Base-by-base conservation (phyloP, 75 land plant genomes). In the Cupressus sempervirens region DNA sequence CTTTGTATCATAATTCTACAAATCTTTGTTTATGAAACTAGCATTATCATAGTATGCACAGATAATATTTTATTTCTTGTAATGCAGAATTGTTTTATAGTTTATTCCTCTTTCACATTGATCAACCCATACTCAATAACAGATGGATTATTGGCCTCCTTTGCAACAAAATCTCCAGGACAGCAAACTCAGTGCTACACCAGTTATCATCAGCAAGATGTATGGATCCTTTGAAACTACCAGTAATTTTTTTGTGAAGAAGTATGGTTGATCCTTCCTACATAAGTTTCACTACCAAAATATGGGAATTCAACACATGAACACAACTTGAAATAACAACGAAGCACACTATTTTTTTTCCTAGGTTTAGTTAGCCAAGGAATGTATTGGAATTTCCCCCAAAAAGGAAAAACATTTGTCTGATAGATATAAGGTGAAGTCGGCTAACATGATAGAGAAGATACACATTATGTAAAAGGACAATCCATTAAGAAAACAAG, bases 221-320 rank as follows among this genome's bases (percentile, higher is more conserved):
- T 94, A 94, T 94, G 15, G 92, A 91, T 38, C 93, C 96, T 90
- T 90, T 93, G 84, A 94, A 93, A 93, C 93, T 94, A 80, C 93
- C 96, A 1, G 3, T 41, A 1, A 1, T 41, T 41, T 41, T 41
- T 41, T 41, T 1, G 43, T 41, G 43, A 18, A 95, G 73, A 10
- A 92, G 88, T 3, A 93, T 91, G 4, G 95, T 90, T 29, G 88
- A 83, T 2, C 86, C 95, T 46, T 92, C 87, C 85, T 92, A 91
- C 95, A 95, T 90, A 86, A 92, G 72, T 73, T 95, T 95, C 82
- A 93, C 94, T 92, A 87, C 40, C 67, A 81, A 52, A 85, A 26
- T 23, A 77, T 3, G 10, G 11, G 43, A 77, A 40, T 26, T 6
- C 20, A 35, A 36, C 41, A 75, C 20, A 7, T 15, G 77, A 77